A percentile compares a stretch with the other conserved stretches of the same genome.
Evolutionary conservation across 2,329 filamentous ascomycete species (phyloP).

Genomic region (Gaeumannomyces sp.): DNA sequence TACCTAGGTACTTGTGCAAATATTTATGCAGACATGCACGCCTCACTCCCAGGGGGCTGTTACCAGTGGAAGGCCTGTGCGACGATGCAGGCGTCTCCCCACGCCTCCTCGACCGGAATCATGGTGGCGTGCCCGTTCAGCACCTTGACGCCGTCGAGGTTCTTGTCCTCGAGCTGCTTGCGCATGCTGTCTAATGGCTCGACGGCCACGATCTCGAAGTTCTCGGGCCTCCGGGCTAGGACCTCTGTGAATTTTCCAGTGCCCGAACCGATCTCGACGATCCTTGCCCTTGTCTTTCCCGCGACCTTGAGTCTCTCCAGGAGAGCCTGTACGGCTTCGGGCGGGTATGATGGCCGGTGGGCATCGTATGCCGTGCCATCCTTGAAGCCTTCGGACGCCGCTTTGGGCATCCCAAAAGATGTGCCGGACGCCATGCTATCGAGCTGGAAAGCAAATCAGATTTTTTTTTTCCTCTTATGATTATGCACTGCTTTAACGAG

Average conservation of each 20-base stretch:
- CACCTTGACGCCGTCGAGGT: conserved; percentile 47
- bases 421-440: not conserved
- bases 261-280: conserved; percentile 27
- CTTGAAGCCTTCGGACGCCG: conserved; percentile 52
- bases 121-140: conserved; percentile 51
- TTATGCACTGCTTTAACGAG: not conserved
- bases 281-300: conserved; percentile 35
- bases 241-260: conserved; percentile 29
- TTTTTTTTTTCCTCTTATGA: not conserved
- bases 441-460: not conserved
- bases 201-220: conserved; percentile 46
- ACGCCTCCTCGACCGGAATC: conserved; percentile 49
- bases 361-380: conserved; percentile 60
- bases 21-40: not conserved
- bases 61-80: conserved; percentile 59
- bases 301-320: conserved; percentile 49
- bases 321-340: conserved; percentile 50
- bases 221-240: conserved; percentile 52
- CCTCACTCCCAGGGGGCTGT: not conserved
- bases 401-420: conserved; percentile 18
- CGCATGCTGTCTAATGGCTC: conserved; percentile 62
- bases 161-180: conserved; percentile 51
- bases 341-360: conserved; percentile 61
- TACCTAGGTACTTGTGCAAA: no score
- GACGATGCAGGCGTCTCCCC: conserved; percentile 59